Evolutionary conservation across 805 yeast genomes (phyloP).

Genomic region (Yarrowia sp.): DNA sequence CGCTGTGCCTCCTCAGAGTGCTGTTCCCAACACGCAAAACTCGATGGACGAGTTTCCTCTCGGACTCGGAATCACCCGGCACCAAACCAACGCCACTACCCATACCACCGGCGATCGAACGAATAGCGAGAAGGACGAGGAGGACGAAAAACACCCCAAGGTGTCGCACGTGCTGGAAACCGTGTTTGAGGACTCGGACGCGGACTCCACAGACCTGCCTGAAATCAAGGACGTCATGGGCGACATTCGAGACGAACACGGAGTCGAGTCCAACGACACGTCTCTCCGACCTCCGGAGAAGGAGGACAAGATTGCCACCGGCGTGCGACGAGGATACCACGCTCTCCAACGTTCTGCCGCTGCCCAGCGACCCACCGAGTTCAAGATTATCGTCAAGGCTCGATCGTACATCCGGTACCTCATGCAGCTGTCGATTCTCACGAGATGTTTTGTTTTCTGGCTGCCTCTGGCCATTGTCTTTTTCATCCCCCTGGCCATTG

Average conservation of each 20-base stretch:
- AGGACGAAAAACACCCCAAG: constrained; percentile 6
- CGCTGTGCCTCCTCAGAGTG: not conserved
- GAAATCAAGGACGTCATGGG: constrained; percentile 27
- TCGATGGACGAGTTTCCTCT: constrained; percentile 16
- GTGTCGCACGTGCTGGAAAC: constrained; percentile 19
- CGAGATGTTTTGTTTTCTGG: constrained; percentile 40
- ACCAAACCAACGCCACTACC: not conserved
- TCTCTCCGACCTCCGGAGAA: constrained; percentile 18
- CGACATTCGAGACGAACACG: constrained; percentile 16
- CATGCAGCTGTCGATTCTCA: constrained; percentile 31
- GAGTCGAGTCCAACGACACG: not conserved
- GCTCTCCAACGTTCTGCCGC: constrained; percentile 11
- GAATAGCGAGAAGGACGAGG: not conserved
- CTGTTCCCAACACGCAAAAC: not conserved
- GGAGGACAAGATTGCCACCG: not conserved
- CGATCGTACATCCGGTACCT: constrained; percentile 28
- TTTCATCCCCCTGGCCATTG: constrained; percentile 41
- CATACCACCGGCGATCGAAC: not conserved
- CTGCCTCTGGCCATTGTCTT: constrained; percentile 40
- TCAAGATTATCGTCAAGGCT: constrained; percentile 28
- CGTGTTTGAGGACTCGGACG: constrained; percentile 28
- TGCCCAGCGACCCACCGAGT: constrained; percentile 20
- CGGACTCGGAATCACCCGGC: constrained; percentile 1
- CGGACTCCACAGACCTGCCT: constrained; percentile 22
- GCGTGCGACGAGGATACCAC: constrained; percentile 27